Conservation (phyloP, 192 early-diverging fungal species). For the Lunasporangiospora selenospora region DNA sequence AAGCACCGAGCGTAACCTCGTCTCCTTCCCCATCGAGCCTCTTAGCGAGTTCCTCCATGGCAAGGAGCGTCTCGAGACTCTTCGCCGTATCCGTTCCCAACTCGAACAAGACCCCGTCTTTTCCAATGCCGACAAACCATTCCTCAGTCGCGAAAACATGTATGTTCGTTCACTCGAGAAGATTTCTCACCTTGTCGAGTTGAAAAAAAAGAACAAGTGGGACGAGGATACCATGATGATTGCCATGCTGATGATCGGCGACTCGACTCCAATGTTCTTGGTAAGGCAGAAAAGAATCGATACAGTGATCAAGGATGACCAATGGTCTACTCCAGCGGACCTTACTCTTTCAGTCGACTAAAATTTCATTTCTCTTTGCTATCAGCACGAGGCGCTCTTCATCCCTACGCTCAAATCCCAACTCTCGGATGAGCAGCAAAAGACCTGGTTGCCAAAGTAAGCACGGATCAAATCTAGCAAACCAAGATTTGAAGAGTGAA, state of each 20-base stretch:
- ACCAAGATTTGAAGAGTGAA: too few species aligned
- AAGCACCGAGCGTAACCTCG: conserved; percentile 66
- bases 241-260: conserved; percentile 60
- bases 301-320: conserved; percentile 8
- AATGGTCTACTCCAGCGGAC: too few species aligned
- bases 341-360: background rate
- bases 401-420: conserved; percentile 46
- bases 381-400: conserved; percentile 50
- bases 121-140: conserved; percentile 45
- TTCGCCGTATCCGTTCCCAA: conserved; percentile 20
- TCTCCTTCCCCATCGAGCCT: conserved; percentile 73
- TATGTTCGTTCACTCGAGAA: conserved; percentile 50
- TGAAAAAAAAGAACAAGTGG: conserved; percentile 74
- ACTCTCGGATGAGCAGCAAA: conserved; percentile 49
- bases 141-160: conserved; percentile 35
- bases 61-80: conserved; percentile 46
- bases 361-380: background rate
- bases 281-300: conserved; percentile 47
- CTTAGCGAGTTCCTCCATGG: conserved; percentile 82
- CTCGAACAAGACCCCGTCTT: conserved; percentile 52
- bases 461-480: too few species aligned
- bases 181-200: conserved; percentile 53
- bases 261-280: conserved; percentile 53
- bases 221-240: conserved; percentile 73
- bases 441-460: conserved; percentile 43